Conservation (phyloP, 352 stramenopile genomes). For the Globisporangium emineosum region DNA sequence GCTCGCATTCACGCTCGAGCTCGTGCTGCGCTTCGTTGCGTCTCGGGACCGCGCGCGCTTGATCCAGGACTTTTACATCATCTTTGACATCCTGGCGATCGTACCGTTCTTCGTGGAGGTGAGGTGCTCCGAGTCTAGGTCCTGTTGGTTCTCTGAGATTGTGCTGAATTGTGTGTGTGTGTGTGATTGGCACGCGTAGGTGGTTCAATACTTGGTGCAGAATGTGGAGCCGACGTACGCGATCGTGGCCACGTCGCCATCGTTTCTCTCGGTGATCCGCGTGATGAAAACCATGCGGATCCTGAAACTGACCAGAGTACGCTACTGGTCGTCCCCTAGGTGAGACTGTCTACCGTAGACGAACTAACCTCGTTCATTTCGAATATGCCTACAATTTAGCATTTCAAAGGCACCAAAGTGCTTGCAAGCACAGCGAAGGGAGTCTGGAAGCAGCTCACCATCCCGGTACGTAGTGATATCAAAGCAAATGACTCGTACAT, state of each 20-base stretch:
- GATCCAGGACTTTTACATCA: constrained; percentile 54
- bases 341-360: too few species aligned
- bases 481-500: too few species aligned
- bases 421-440: constrained; percentile 51
- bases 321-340: too few species aligned
- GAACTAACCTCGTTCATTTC: not conserved
- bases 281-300: constrained; percentile 75
- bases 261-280: constrained; percentile 62
- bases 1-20: constrained; percentile 49
- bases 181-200: constrained; percentile 6
- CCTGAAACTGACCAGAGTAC: constrained; percentile 62
- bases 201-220: constrained; percentile 27
- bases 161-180: not conserved
- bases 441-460: constrained; percentile 55
- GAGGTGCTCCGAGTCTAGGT: not conserved
- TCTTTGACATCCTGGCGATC: constrained; percentile 64
- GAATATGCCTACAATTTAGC: constrained; percentile 21
- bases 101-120: constrained; percentile 68
- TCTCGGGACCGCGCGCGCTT: constrained; percentile 34
- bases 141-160: not conserved
- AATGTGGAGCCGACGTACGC: constrained; percentile 44
- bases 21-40: constrained; percentile 55
- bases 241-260: constrained; percentile 59
- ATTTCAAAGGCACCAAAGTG: constrained; percentile 68
- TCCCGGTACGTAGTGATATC: constrained; percentile 42